These are phyloP conservation scores for Crithidia fasciculata DNA, from an alignment of 208 protist species.

Conservation along the genomic window DNA sequence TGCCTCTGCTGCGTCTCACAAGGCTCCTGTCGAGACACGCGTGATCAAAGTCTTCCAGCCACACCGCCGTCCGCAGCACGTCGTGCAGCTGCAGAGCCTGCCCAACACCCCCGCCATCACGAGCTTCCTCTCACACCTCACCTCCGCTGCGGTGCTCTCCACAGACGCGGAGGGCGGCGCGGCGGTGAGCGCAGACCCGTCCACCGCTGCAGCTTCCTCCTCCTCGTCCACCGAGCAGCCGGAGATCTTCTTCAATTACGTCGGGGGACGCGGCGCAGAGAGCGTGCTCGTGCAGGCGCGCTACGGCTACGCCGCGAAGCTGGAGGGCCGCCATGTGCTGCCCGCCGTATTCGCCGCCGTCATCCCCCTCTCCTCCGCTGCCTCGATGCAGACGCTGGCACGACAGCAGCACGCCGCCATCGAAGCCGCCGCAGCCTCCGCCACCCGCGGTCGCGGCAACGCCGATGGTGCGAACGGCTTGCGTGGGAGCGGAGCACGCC, in stretches of 20 bases:
- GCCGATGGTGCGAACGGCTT: constrained; percentile 3
- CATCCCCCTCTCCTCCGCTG: constrained; percentile 53
- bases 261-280: constrained; percentile 69
- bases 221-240: constrained; percentile 41
- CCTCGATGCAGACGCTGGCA: constrained; percentile 51
- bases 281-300: constrained; percentile 69
- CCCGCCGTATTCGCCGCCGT: constrained; percentile 54
- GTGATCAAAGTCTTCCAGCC: constrained; percentile 68
- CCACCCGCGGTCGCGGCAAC: neutral
- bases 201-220: neutral
- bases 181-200: neutral
- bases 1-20: neutral
- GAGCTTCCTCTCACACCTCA: constrained; percentile 49
- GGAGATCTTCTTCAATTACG: constrained; percentile 66
- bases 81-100: constrained; percentile 61
- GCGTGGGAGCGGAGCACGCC: constrained; percentile 10
- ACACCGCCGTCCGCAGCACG: constrained; percentile 57
- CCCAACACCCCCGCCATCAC: constrained; percentile 77
- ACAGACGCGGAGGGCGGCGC: constrained; percentile 2
- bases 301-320: constrained; percentile 76
- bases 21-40: constrained; percentile 25
- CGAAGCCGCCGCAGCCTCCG: constrained; percentile 26
- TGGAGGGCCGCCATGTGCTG: constrained; percentile 55
- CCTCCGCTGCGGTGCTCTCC: neutral
- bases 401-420: constrained; percentile 51